Base-by-base conservation (phyloP, 2,329 filamentous ascomycete genomes). In the Sclerotinia spermophila region DNA sequence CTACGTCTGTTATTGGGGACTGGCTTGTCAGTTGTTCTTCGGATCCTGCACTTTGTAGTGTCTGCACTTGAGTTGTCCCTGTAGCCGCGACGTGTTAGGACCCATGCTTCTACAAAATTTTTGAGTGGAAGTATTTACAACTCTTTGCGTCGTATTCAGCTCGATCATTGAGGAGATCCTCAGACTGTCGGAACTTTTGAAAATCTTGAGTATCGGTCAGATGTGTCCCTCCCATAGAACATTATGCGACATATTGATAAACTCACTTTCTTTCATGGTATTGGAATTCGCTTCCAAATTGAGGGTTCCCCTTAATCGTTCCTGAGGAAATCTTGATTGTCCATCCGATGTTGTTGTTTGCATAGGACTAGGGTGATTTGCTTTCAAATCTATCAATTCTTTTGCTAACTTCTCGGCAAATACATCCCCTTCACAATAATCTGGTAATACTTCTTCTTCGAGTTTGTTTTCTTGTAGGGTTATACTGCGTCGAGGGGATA, bases 21-120 rank as follows among this genome's bases (percentile, higher is more conserved):
- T 30, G 56, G 17, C 53, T 61, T n/a, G 55, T 21, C 30, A 35
- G 5, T 10, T 48, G 55, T 30, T 69, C 35, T 0, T 48, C 35
- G 7, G 17, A 51, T 1, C 7, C 30, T n/a, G 51, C 61, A 44
- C 51, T 53, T 27, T 40, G 35, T 30, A 67, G 51, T 38, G 68
- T 70, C 19, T 67, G 68, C n/a, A 61, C 51, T 48, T 67, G 51
- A 33, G 61, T 70, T 58, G 40, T 67, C 68, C 68, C 68, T 70
- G 5, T 6, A 30, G 27, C n/a, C 30, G 35, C 30, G 35, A 53
- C 5, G 10, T 42, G 21, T 69, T 38, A 69, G 58, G 42, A 21
- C 11, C 8, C 1, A n/a, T 44, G 5, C 8, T 11, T 21, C 38
- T 33, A 33, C 2, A 30, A 21, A 40, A 40, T 38, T 24, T 15